phyloP scores from a whole-genome alignment of 2,329 filamentous ascomycete species.

The Fusarium torulosum region DNA sequence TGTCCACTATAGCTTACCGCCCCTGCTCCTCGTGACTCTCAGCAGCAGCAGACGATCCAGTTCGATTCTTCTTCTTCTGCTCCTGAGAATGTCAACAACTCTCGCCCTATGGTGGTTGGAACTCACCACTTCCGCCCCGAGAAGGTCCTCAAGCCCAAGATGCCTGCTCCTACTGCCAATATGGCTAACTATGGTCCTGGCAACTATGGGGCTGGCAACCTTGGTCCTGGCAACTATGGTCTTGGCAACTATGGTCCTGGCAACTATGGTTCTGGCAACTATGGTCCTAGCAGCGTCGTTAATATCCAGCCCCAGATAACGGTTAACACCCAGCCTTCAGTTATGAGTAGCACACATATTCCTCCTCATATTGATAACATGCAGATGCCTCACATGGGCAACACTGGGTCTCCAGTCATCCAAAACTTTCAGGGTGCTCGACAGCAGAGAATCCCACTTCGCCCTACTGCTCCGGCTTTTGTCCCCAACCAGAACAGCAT shows the following conservation, averaged over 20 bases:
- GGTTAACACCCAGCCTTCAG: neutral
- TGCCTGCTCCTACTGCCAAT: neutral
- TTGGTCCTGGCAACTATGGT: neutral
- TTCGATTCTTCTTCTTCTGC: neutral
- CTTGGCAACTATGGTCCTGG: neutral
- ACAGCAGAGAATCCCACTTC: neutral
- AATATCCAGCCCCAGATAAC: neutral
- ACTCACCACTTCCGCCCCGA: neutral
- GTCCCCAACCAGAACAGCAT: neutral
- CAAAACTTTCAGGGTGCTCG: neutral
- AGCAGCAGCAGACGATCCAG: neutral
- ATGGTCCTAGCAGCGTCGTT: no score
- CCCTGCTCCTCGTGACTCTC: neutral
- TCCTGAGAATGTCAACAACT: neutral
- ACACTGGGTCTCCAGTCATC: neutral
- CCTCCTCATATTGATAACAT: neutral
- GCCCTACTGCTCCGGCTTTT: neutral
- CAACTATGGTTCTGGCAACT: no score
- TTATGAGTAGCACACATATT: neutral
- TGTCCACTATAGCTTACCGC: neutral
- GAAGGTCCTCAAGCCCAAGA: neutral
- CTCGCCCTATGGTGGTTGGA: constrained; percentile 2
- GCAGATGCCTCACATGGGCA: neutral
- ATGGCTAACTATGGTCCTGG: neutral
- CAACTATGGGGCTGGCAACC: no score